Evolutionary conservation across 306 rosid species (phyloP), one percentile per base, ranked within the genome.

Genomic region (Ormosia semicastrata): DNA sequence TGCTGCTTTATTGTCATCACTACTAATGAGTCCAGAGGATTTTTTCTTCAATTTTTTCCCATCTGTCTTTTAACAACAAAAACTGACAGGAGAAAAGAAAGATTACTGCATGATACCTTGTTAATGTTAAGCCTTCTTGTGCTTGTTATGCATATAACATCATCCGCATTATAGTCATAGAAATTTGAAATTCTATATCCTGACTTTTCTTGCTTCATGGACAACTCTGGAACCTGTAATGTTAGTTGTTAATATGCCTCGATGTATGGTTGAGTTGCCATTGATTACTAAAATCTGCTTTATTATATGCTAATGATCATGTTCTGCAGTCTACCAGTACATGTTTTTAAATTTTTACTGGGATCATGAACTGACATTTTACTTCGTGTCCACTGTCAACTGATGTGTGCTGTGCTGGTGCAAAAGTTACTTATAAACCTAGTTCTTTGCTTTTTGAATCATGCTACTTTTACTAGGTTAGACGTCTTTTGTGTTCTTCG

Each of bases 401-500:
- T 79, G 80, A 56, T 29, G 49, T 29, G 47, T 82, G 59, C 56
- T 73, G 57, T 69, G 67, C 53, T 54, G 56, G 29, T 54, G 77
- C 68, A 69, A 8, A 78, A 69, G 62, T 44, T 50, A 17, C 71
- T 13, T 33, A 70, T 40, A 8, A 81, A 46, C 29, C 12, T 63
- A 6, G 44, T 52, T 78, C 13, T 32, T 60, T 60, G 18, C 36
- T 60, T 57, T 39, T 76, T 69, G 46, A 78, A 49, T 81, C 54
- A 62, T 47, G 67, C 80, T 76, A 39, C 83, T 76, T 72, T 32
- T 73, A 53, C 85, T 78, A 95, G 99, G 99, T 95, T 75, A 92
- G 98, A 82, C 90, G 99, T 72, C 94, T 93, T 86, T 76, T 95
- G 82, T 91, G 99, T 89, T 93, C 99, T 46, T 89, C 99, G 71